Conservation (phyloP, 1,284 basidiomycete species). For the Irpex sp. region DNA sequence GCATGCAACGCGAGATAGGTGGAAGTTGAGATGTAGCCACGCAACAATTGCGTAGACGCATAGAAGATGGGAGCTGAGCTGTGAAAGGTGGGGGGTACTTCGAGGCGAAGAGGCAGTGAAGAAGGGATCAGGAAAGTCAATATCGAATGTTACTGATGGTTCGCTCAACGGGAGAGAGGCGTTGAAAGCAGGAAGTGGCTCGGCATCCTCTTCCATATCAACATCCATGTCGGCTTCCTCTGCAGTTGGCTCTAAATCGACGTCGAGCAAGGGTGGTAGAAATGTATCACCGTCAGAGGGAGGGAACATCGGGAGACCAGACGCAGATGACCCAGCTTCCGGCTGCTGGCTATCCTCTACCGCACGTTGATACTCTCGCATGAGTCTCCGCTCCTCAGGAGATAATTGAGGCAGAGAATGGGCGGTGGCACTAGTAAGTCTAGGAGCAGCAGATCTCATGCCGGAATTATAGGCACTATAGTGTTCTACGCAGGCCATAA, state of each 20-base stretch:
- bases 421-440: neutral
- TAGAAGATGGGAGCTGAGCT: neutral
- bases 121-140: slow-evolving; percentile 1
- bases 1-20: slow-evolving; percentile 1
- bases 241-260: neutral
- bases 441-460: neutral
- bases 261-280: neutral
- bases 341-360: neutral
- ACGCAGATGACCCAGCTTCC: neutral
- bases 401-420: neutral
- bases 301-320: neutral
- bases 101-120: neutral
- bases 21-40: neutral
- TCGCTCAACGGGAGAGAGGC: neutral
- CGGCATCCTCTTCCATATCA: neutral
- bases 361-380: neutral
- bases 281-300: neutral
- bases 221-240: neutral
- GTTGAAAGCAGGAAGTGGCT: neutral
- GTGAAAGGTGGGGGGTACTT: neutral
- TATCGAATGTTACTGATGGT: neutral
- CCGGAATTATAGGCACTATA: neutral
- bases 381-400: neutral
- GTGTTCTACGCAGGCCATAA: neutral
- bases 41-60: neutral